A percentile compares a stretch with the other conserved stretches of the same genome.
Evolutionary conservation across 106 monocot species (phyloP).

Genomic region (Agapanthus africanus): DNA sequence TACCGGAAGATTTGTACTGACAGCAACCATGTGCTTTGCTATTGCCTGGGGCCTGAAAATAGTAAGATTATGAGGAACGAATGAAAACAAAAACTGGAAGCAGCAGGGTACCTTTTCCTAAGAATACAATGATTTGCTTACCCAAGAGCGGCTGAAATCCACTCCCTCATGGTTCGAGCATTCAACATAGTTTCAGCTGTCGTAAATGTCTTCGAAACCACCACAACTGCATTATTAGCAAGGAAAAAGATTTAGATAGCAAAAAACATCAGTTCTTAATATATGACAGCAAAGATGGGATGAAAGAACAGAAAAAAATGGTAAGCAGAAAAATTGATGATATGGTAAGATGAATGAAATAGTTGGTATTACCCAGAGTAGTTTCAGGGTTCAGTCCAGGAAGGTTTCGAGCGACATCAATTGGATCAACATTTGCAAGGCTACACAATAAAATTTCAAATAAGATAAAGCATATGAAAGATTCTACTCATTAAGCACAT

Average conservation of each 20-base stretch:
- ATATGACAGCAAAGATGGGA: background rate
- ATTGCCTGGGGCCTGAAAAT: conserved; percentile 62
- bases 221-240: conserved; percentile 57
- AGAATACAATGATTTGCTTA: conserved; percentile 17
- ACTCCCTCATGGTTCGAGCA: conserved; percentile 89
- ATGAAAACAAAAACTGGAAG: background rate
- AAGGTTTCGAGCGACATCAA: conserved; percentile 76
- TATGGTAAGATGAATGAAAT: background rate
- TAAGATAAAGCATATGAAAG: background rate
- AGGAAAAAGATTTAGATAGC: conserved; percentile 1
- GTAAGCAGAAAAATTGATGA: background rate
- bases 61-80: conserved; percentile 2
- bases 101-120: background rate
- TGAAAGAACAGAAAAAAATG: background rate
- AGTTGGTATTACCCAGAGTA: conserved; percentile 69
- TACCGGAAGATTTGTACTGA: conserved; percentile 93
- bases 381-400: conserved; percentile 84
- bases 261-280: background rate
- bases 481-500: background rate
- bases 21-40: conserved; percentile 98
- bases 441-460: conserved; percentile 25
- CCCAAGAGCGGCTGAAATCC: conserved; percentile 83
- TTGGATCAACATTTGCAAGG: conserved; percentile 96
- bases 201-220: conserved; percentile 97
- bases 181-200: conserved; percentile 98